Evolutionary conservation across 371 early-diverging fungal genomes (phyloP).

Genomic region (Caulochytrium protostelioides): DNA sequence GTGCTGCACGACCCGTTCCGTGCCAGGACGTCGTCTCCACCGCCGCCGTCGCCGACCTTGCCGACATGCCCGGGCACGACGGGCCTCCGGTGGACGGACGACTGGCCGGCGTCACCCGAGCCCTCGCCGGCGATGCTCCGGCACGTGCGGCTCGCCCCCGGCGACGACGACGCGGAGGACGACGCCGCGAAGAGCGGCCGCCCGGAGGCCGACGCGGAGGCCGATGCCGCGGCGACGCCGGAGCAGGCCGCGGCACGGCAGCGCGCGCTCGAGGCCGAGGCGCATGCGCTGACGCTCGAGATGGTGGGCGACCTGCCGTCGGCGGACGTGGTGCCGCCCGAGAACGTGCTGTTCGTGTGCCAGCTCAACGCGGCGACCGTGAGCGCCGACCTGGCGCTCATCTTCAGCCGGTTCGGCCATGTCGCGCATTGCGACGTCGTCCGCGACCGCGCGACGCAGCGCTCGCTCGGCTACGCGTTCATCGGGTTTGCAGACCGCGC

Average conservation of each 20-base stretch:
- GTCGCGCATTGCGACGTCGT: conserved; percentile 79
- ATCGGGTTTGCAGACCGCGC: conserved; percentile 78
- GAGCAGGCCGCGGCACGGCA: no score
- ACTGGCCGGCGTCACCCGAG: no score
- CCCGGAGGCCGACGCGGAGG: no score
- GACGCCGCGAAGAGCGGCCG: no score
- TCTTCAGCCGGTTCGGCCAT: conserved; percentile 79
- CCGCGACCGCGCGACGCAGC: conserved; percentile 60
- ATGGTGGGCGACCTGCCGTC: conserved; percentile 94
- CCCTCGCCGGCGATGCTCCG: no score
- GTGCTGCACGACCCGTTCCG: conserved; percentile 73
- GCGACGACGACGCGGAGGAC: no score
- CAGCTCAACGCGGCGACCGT: conserved; percentile 80
- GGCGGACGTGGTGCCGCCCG: conserved; percentile 90
- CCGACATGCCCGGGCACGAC: no score
- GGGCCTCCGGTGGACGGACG: no score
- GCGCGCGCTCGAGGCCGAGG: conserved; percentile 58
- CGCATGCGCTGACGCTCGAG: conserved; percentile 79
- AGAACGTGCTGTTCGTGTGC: conserved; percentile 89
- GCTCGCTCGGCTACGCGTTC: conserved; percentile 81
- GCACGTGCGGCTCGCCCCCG: no score
- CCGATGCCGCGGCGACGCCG: no score
- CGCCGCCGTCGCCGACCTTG: no score
- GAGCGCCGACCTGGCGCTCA: conserved; percentile 75
- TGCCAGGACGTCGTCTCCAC: conserved; percentile 62